A percentile compares a stretch with the other conserved stretches of the same genome.
Evolutionary conservation across 2,329 filamentous ascomycete species (phyloP).

Genomic region (Neoascochyta sp.): DNA sequence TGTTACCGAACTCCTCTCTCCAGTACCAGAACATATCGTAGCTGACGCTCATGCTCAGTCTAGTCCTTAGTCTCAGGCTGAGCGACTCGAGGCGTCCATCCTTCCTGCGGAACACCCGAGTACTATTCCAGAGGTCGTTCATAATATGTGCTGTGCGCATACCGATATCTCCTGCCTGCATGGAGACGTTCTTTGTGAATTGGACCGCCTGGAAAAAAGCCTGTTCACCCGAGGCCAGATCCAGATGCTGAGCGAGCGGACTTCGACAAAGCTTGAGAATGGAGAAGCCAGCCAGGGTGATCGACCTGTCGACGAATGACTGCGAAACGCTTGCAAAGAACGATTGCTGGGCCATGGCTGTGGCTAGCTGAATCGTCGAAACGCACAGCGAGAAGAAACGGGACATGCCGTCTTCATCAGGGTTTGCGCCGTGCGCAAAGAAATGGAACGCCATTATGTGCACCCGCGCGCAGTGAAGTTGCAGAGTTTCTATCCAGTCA

Average conservation of each 20-base stretch:
- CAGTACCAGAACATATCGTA: slow-evolving; percentile 43
- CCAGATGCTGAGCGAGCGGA: slow-evolving; percentile 29
- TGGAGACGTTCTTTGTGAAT: slow-evolving; percentile 31
- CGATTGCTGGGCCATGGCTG: slow-evolving; percentile 18
- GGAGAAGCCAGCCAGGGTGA: slow-evolving; percentile 31
- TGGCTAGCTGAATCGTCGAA: slow-evolving; percentile 27
- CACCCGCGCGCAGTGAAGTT: slow-evolving; percentile 35
- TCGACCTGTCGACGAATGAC: slow-evolving; percentile 34
- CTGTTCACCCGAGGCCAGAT: slow-evolving; percentile 32
- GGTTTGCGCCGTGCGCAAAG: slow-evolving; percentile 29
- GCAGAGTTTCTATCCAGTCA: slow-evolving; percentile 28
- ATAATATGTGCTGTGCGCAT: slow-evolving; percentile 29
- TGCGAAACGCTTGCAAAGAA: slow-evolving; percentile 28
- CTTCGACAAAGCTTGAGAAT: slow-evolving; percentile 33
- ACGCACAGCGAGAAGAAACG: slow-evolving; percentile 34
- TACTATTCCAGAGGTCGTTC: slow-evolving; percentile 35
- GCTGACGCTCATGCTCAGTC: slow-evolving; percentile 37
- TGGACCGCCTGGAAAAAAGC: slow-evolving; percentile 32
- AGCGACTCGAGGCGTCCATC: slow-evolving; percentile 33
- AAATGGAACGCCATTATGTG: slow-evolving; percentile 38
- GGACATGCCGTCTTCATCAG: slow-evolving; percentile 26
- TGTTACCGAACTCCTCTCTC: slow-evolving; percentile 38
- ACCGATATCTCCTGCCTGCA: slow-evolving; percentile 34
- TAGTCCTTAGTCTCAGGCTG: slow-evolving; percentile 29
- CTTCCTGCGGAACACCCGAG: slow-evolving; percentile 30